Evolutionary conservation across 768 basidiomycete genomes (phyloP).

Genomic region (Termitomyces sp.): DNA sequence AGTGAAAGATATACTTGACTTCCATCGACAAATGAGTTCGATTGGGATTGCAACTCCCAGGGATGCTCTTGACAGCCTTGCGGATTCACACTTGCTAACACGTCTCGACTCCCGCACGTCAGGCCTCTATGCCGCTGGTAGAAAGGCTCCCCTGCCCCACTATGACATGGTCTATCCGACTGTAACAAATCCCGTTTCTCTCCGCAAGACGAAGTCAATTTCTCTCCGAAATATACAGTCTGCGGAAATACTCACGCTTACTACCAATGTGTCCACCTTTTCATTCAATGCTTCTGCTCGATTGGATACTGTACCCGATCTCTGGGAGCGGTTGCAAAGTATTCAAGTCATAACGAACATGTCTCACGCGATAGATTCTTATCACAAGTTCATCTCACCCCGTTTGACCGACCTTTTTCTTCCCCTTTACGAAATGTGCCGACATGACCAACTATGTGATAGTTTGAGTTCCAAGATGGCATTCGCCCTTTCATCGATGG

Average conservation of each 20-base stretch:
- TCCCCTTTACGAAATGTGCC: slow-evolving; percentile 21
- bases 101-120: background rate
- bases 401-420: slow-evolving; percentile 19
- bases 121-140: background rate
- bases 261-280: background rate
- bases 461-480: slow-evolving; percentile 14
- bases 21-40: slow-evolving; percentile 13
- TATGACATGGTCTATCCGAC: background rate
- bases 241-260: background rate
- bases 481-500: slow-evolving; percentile 27
- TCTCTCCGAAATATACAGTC: background rate
- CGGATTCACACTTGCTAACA: background rate
- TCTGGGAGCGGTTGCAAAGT: slow-evolving; percentile 6
- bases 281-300: background rate
- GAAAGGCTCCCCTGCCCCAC: background rate
- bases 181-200: background rate
- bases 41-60: background rate
- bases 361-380: slow-evolving; percentile 7
- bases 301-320: slow-evolving; percentile 3
- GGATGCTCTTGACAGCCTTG: background rate
- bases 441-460: background rate
- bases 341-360: background rate
- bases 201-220: background rate
- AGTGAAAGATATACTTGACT: slow-evolving; percentile 22
- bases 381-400: slow-evolving; percentile 22